Evolutionary conservation across 2,329 filamentous ascomycete species (phyloP).

Genomic region (Calonectria leucothoes): DNA sequence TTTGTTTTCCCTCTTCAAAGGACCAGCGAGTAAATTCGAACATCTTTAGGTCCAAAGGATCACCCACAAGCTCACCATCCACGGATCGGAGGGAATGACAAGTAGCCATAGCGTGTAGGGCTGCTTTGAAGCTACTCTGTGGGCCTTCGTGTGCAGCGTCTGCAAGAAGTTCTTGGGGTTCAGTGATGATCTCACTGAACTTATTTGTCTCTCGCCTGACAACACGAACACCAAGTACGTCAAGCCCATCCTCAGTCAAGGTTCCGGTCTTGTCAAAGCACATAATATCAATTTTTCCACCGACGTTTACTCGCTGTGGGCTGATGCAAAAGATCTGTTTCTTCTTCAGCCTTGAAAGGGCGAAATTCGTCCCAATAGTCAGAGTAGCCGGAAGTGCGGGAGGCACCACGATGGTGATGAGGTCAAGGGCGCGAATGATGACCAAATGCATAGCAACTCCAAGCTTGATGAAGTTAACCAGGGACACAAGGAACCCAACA

Average conservation of each 20-base stretch:
- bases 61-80: constrained; percentile 89
- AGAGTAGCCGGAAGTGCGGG: constrained; percentile 94
- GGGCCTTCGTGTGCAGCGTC: constrained; percentile 42
- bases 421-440: constrained; percentile 88
- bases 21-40: constrained; percentile 96
- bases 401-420: constrained; percentile 98
- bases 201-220: constrained; percentile 71
- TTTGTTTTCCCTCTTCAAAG: constrained; percentile 88
- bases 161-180: constrained; percentile 70
- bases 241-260: constrained; percentile 93
- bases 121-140: constrained; percentile 62
- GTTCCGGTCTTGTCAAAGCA: constrained; percentile 99
- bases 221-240: constrained; percentile 89
- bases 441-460: constrained; percentile 90
- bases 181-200: constrained; percentile 82
- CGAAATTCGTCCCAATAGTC: constrained; percentile 97
- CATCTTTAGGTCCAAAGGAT: constrained; percentile 97
- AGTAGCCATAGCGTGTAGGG: constrained; percentile 95
- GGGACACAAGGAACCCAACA: constrained; percentile 89
- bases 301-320: constrained; percentile 95
- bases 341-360: constrained; percentile 83
- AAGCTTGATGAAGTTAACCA: constrained; percentile 92
- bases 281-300: constrained; percentile 93
- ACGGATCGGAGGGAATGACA: constrained; percentile 92
- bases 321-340: constrained; percentile 98